Percentiles rank a stretch among this genome's conserved stretches.
These are phyloP conservation scores for Herpetomonas samuelpessoai DNA, from an alignment of 208 protist species.

Conservation along the genomic window DNA sequence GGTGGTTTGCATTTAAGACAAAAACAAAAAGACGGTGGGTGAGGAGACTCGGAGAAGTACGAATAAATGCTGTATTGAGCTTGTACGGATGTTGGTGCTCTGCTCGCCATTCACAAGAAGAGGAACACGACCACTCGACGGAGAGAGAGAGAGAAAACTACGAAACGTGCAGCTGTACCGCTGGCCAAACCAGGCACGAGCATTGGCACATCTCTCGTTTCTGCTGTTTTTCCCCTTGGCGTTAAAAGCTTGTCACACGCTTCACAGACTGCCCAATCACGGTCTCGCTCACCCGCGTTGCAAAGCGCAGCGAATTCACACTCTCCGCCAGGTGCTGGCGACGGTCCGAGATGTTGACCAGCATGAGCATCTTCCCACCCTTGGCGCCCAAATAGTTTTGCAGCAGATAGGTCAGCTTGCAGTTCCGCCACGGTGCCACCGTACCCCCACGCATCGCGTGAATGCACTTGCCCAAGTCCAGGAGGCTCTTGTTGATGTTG, in stretches of 20 bases:
- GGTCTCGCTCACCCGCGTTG: conserved; percentile 86
- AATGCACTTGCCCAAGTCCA: conserved; percentile 94
- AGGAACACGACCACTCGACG: too few species aligned
- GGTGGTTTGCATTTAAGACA: too few species aligned
- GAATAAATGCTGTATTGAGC: too few species aligned
- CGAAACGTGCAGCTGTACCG: too few species aligned
- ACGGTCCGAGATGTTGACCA: conserved; percentile 89
- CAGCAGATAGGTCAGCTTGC: conserved; percentile 90
- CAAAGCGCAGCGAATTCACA: conserved; percentile 91
- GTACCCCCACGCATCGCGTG: conserved; percentile 60
- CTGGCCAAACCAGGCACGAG: too few species aligned
- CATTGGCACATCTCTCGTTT: too few species aligned
- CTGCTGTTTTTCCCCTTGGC: too few species aligned
- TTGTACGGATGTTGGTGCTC: too few species aligned
- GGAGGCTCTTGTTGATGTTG: conserved; percentile 91
- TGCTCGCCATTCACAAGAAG: too few species aligned
- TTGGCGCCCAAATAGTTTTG: conserved; percentile 88
- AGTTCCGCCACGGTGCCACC: conserved; percentile 90
- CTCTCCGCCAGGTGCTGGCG: conserved; percentile 71
- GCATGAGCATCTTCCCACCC: conserved; percentile 91
- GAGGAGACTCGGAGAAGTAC: too few species aligned
- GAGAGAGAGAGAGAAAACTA: too few species aligned
- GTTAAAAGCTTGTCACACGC: conserved; percentile 60
- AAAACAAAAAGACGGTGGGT: too few species aligned
- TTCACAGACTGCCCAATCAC: conserved; percentile 80